Evolutionary conservation across 225 moss, liverwort and hornwort genomes (phyloP).

Genomic region (Thuidium tamariscinum): DNA sequence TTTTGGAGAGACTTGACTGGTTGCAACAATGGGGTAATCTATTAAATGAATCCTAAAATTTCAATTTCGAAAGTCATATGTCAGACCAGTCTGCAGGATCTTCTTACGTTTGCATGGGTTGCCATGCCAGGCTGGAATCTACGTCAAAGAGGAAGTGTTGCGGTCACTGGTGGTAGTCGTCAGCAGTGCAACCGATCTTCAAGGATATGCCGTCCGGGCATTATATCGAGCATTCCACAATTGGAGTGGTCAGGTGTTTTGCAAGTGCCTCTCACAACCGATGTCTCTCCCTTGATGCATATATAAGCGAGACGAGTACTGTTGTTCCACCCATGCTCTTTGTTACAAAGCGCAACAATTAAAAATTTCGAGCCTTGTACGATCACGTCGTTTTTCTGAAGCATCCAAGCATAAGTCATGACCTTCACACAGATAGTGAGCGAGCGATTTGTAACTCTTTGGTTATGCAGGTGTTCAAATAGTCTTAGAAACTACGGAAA

Average conservation of each 20-base stretch:
- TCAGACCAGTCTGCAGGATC: background rate
- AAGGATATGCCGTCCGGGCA: conserved; percentile 71
- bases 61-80: background rate
- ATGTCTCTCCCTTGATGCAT: background rate
- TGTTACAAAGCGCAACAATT: background rate
- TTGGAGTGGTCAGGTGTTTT: conserved; percentile 79
- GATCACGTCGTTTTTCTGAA: background rate
- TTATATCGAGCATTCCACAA: conserved; percentile 51
- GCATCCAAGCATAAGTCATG: background rate
- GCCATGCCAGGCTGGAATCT: conserved; percentile 55
- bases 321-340: background rate
- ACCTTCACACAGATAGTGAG: background rate
- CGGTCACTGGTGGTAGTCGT: conserved; percentile 55
- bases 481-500: background rate
- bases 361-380: background rate
- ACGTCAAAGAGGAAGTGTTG: conserved; percentile 64
- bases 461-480: background rate
- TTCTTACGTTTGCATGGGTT: background rate
- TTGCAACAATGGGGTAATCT: background rate
- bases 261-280: background rate
- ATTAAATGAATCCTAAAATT: background rate
- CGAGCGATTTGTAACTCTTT: background rate
- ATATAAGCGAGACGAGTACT: background rate
- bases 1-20: background rate
- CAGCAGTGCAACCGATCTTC: conserved; percentile 72